These are phyloP conservation scores for Lycium ferocissimum DNA, from an alignment of 257 asterid genomes.

Conservation along the genomic window DNA sequence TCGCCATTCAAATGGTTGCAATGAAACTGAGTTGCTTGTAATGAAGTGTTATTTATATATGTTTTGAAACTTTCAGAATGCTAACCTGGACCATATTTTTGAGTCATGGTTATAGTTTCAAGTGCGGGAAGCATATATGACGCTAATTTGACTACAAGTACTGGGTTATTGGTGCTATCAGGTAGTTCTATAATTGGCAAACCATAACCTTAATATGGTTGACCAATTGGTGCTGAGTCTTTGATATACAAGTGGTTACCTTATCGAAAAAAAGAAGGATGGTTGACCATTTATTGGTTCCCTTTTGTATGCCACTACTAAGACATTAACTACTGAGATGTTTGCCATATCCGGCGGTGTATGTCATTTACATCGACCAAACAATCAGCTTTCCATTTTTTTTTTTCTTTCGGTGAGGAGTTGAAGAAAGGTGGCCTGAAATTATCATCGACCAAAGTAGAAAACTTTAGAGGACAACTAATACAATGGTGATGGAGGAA, in stretches of 20 bases:
- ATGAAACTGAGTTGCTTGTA: not conserved
- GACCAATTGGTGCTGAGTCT: not conserved
- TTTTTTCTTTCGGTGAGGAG: not conserved
- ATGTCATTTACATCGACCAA: not conserved
- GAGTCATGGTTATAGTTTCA: slow-evolving; percentile 1
- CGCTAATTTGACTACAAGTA: not conserved
- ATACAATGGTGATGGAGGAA: not conserved
- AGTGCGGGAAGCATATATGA: not conserved
- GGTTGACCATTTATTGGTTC: no score
- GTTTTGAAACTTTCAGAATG: not conserved
- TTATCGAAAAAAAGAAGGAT: no score
- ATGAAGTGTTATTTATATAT: not conserved
- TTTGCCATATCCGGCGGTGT: not conserved
- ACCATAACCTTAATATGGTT: not conserved
- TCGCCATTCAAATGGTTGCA: not conserved
- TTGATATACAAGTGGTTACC: no score
- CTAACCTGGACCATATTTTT: not conserved
- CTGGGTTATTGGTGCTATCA: not conserved
- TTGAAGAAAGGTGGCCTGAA: not conserved
- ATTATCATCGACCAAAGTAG: not conserved
- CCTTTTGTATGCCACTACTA: not conserved
- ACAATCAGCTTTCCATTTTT: not conserved
- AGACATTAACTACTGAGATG: not conserved
- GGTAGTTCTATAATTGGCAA: not conserved
- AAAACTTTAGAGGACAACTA: not conserved